Percentiles rank a stretch among this genome's conserved stretches.
Evolutionary conservation across 805 yeast genomes (phyloP).

Genomic region (Suhomyces canberraensis): DNA sequence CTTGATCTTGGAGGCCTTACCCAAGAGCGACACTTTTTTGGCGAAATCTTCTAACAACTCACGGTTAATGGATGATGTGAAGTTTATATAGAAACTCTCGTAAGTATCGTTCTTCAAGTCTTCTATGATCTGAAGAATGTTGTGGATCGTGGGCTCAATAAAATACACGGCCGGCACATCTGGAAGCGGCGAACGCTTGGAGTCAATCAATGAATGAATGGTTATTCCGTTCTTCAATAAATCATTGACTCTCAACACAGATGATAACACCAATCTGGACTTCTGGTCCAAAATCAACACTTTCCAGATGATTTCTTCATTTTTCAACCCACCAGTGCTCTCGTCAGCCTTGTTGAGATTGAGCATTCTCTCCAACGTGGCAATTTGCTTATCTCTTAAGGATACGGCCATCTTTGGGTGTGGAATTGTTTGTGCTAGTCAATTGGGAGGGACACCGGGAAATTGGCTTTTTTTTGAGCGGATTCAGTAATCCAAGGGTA

Average conservation of each 20-base stretch:
- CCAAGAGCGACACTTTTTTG: slow-evolving; percentile 67
- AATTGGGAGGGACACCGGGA: too few relatives aligned
- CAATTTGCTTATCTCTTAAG: slow-evolving; percentile 26
- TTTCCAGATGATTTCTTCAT: slow-evolving; percentile 83
- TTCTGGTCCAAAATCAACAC: slow-evolving; percentile 77
- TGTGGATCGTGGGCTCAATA: slow-evolving; percentile 80
- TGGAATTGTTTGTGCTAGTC: too few relatives aligned
- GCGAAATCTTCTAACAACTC: slow-evolving; percentile 86
- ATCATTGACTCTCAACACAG: slow-evolving; percentile 91
- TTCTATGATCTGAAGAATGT: slow-evolving; percentile 62
- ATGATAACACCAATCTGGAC: slow-evolving; percentile 82
- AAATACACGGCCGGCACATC: slow-evolving; percentile 96
- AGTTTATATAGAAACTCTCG: slow-evolving; percentile 77
- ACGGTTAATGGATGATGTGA: slow-evolving; percentile 76
- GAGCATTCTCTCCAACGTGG: slow-evolving; percentile 71
- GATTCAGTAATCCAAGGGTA: too few relatives aligned
- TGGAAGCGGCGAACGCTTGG: slow-evolving; percentile 77
- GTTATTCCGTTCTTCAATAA: slow-evolving; percentile 88
- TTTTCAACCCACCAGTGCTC: slow-evolving; percentile 53
- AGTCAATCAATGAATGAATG: slow-evolving; percentile 70
- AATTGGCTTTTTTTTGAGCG: too few relatives aligned
- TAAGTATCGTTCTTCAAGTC: slow-evolving; percentile 77
- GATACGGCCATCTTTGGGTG: slow-evolving; percentile 6
- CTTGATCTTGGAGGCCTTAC: slow-evolving; percentile 66
- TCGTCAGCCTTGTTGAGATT: slow-evolving; percentile 67